Percentiles rank a stretch among this genome's conserved stretches.
Evolutionary conservation across 208 protist species (phyloP).

Genomic region (Tetramitus jugosus): DNA sequence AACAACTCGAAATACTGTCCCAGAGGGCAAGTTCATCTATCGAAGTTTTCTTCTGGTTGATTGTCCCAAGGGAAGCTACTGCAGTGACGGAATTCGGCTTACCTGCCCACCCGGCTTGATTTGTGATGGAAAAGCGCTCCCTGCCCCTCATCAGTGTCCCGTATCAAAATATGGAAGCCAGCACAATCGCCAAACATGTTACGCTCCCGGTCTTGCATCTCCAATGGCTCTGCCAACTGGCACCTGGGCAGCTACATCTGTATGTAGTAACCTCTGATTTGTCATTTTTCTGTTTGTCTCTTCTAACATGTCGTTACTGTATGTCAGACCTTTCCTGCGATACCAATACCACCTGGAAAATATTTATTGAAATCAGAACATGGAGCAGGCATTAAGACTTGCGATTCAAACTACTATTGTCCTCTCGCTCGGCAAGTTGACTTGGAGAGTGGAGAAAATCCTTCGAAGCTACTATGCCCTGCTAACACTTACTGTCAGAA

Average conservation of each 20-base stretch:
- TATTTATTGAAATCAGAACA: background rate
- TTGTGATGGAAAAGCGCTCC: background rate
- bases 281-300: too few species aligned
- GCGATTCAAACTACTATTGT: background rate
- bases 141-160: background rate
- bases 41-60: background rate
- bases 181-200: background rate
- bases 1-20: too few species aligned
- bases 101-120: background rate
- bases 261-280: too few species aligned
- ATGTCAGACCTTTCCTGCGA: background rate
- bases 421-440: background rate
- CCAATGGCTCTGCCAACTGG: background rate
- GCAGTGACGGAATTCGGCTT: background rate
- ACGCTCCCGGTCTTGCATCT: background rate
- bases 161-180: too few species aligned
- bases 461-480: background rate
- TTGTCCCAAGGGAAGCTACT: conserved; percentile 1
- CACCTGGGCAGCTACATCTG: background rate
- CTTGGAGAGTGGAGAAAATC: too few species aligned
- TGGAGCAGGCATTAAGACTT: background rate
- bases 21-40: background rate
- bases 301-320: too few species aligned
- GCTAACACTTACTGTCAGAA: background rate
- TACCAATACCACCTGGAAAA: background rate